Evolutionary conservation across 148 eudicot genomes (phyloP).

Genomic region (Fallopia convolvulus): DNA sequence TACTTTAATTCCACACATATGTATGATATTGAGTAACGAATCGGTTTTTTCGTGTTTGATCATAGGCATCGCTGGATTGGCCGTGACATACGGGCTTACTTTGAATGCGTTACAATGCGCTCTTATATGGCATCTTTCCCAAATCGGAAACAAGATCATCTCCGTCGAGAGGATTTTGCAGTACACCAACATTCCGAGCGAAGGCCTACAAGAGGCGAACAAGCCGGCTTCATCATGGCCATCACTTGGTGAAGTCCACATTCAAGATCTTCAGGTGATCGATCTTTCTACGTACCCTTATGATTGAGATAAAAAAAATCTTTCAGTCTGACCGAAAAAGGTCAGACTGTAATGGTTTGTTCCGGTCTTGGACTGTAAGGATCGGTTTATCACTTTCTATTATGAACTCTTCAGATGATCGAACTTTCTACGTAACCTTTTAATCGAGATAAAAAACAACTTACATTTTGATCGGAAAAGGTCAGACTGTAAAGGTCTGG

Average conservation of each 20-base stretch:
- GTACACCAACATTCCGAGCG: conserved; percentile 28
- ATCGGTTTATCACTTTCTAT: too few relatives aligned
- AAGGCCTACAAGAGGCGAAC: conserved; percentile 37
- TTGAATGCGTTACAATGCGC: conserved; percentile 31
- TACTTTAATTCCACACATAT: background rate
- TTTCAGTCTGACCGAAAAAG: too few relatives aligned
- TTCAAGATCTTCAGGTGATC: conserved; percentile 45
- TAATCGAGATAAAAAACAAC: too few relatives aligned
- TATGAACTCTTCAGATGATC: too few relatives aligned
- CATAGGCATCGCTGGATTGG: conserved; percentile 36
- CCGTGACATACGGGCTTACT: conserved; percentile 41
- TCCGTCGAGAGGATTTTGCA: conserved; percentile 43
- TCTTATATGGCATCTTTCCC: conserved; percentile 25
- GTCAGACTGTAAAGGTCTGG: too few relatives aligned
- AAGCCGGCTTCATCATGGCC: conserved; percentile 30
- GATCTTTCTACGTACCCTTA: background rate
- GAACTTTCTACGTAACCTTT: too few relatives aligned
- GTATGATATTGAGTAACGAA: too few relatives aligned
- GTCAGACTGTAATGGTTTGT: too few relatives aligned
- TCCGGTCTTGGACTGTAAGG: too few relatives aligned
- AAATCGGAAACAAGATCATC: conserved; percentile 30
- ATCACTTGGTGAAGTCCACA: conserved; percentile 28
- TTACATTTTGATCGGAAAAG: too few relatives aligned
- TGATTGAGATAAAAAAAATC: too few relatives aligned
- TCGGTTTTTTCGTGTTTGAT: too few relatives aligned